Evolutionary conservation across 495 filamentous ascomycete genomes (phyloP).

Genomic region (Aspergillus baeticus): DNA sequence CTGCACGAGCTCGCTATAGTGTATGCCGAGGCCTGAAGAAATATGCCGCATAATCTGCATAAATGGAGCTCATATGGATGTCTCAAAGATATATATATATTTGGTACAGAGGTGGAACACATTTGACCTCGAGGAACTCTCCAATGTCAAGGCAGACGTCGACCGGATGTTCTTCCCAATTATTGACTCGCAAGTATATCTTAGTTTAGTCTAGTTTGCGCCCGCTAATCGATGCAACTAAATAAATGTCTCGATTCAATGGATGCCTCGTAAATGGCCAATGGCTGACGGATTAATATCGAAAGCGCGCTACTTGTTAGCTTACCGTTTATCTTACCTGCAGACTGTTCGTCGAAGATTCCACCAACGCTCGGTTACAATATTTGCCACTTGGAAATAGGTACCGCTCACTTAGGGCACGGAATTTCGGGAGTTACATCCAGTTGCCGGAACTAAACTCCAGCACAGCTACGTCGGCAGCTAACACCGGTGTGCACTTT

Average conservation of each 20-base stretch:
- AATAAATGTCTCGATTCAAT: background rate
- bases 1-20: too few species aligned
- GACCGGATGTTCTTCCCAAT: background rate
- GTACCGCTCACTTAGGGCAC: background rate
- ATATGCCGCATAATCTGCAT: too few species aligned
- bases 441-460: background rate
- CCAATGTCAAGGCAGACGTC: background rate
- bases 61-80: too few species aligned
- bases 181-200: background rate
- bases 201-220: slow-evolving; percentile 4
- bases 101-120: too few species aligned
- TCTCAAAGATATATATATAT: too few species aligned
- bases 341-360: background rate
- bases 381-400: background rate
- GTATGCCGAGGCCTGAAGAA: too few species aligned
- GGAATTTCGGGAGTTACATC: slow-evolving; percentile 6
- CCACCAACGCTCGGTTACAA: background rate
- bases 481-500: background rate
- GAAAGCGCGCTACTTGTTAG: background rate
- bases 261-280: background rate
- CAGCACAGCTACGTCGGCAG: background rate
- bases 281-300: background rate
- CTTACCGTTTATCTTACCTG: background rate
- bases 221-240: background rate
- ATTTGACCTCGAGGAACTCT: too few species aligned